Base-by-base conservation (phyloP, 768 basidiomycete species). In the Tephrocybe sp. region DNA sequence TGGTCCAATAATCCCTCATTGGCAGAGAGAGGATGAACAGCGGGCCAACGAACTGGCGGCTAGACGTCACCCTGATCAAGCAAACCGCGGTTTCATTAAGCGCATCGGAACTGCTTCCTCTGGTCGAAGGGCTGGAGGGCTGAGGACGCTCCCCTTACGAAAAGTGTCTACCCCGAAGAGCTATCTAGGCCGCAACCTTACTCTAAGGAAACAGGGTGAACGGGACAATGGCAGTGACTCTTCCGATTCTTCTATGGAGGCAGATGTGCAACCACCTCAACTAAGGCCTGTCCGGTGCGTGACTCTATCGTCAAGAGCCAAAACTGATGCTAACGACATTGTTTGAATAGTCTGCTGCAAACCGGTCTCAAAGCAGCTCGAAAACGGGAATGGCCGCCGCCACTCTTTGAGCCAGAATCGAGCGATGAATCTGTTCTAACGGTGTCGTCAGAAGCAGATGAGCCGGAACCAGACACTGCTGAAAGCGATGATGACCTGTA, bases 361-460 rank as follows among this genome's bases (percentile, higher is more conserved):
- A 41, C 32, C 21, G 58, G 45, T 0, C 11, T 53, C 12, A 60
- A 60, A 51, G 59, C 52, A n/a, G 59, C 59, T 18, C 59, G 59
- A 25, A 60, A 60, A 45, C 53, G 51, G 16, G 56, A 57, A 53
- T 60, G 56, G 56, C 59, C 58, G n/a, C 53, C 34, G 22, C 45
- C 28, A 16, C 11, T 39, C 8, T 36, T 32, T 16, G 35, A 48
- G 0, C 31, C 54, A 21, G 51, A 55, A 12, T 49, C 38, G 15
- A 52, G 45, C 25, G 56, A 53, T 12, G 38, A 51, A 12, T 40
- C 49, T 26, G 49, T 24, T 21, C 25, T 41, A 18, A 22, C 40
- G 6, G 19, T 44, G 19, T 52, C 50, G 11, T 45, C 53, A n/a
- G 52, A 54, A 19, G 50, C 47, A 30, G 15, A n/a, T 40, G 28